Base-by-base conservation (phyloP, 805 yeast genomes). In the Saccharomycopsis vini region DNA sequence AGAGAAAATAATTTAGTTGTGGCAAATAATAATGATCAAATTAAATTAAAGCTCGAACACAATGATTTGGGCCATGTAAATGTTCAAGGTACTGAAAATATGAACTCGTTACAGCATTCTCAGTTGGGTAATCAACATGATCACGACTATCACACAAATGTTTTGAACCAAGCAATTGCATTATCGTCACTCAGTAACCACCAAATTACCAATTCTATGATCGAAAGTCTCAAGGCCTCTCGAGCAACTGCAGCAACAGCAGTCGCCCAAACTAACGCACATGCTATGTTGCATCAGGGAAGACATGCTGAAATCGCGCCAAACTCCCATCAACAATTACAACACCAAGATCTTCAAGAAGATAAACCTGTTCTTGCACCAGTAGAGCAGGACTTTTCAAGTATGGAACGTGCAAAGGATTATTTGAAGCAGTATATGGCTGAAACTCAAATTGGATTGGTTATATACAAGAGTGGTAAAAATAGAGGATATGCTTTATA, bases 401-500 rank as follows among this genome's bases (percentile, higher is more conserved):
- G 45, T 5, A 45, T 49, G 50, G 50, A 49, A 5, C 47, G 36
- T 4, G 52, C 52, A 22, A 46, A 46, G 23, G 41, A 36, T 18
- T 49, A 46, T 34, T 39, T 49, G 35, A 41, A 49, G 22, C 29
- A 28, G 9, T 49, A 49, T 29, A 46, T 46, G 50, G 28, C n/a
- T 18, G 26, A 32, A 6, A 36, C 39, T 7, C 37, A 41, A 15
- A 38, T 46, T 31, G 52, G 52, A 9, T 33, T 49, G 15, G 52
- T 49, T 4, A 43, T 49, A 15, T 49, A 49, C 38, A 49, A 49
- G 32, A 46, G 50, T 19, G 52, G 52, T 21, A 43, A 40, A n/a
- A 43, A 49, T 32, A 40, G 52, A 13, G 52, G 52, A n/a, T 49
- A 49, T 30, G 50, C 52, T 7, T 42, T 46, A 22, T 49, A 49